phyloP scores from a whole-genome alignment of 1,284 basidiomycete genomes.

The Trametes hirsuta region DNA sequence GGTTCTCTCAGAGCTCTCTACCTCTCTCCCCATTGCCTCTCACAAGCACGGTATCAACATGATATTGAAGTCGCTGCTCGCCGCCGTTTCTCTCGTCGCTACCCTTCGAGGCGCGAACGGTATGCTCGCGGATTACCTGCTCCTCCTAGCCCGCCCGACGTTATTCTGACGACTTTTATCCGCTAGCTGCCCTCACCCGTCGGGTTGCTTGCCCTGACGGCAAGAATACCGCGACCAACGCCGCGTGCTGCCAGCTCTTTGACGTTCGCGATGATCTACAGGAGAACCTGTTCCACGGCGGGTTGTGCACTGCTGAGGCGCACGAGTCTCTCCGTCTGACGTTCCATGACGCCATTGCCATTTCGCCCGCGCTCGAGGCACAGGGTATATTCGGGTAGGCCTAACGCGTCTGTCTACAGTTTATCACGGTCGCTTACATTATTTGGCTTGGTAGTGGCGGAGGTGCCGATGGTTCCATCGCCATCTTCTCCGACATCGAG shows the following conservation, averaged over 20 bases:
- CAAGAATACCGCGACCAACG: constrained; percentile 36
- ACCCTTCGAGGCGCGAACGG: constrained; percentile 12
- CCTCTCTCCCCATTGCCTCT: neutral
- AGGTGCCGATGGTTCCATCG: constrained; percentile 33
- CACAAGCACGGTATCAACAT: neutral
- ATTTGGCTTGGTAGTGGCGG: constrained; percentile 21
- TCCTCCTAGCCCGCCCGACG: too few relatives aligned
- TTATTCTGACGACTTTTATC: neutral
- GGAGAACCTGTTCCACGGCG: constrained; percentile 38
- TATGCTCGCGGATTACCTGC: neutral
- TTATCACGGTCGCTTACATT: neutral
- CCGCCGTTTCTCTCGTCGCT: constrained; percentile 15
- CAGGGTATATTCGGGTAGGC: constrained; percentile 23
- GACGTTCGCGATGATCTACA: constrained; percentile 41
- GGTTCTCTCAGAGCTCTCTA: constrained; percentile 13
- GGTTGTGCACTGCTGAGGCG: constrained; percentile 30
- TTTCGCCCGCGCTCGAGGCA: constrained; percentile 15
- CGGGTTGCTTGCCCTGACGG: constrained; percentile 29
- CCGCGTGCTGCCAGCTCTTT: constrained; percentile 42
- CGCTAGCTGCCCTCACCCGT: constrained; percentile 24
- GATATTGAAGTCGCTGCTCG: constrained; percentile 17
- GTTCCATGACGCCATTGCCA: constrained; percentile 36
- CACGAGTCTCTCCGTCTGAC: constrained; percentile 35
- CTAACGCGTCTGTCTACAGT: neutral
- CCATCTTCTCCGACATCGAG: constrained; percentile 28